These are phyloP conservation scores for Arabidopsis suecica DNA, from an alignment of 345 rosid species.

Conservation along the genomic window DNA sequence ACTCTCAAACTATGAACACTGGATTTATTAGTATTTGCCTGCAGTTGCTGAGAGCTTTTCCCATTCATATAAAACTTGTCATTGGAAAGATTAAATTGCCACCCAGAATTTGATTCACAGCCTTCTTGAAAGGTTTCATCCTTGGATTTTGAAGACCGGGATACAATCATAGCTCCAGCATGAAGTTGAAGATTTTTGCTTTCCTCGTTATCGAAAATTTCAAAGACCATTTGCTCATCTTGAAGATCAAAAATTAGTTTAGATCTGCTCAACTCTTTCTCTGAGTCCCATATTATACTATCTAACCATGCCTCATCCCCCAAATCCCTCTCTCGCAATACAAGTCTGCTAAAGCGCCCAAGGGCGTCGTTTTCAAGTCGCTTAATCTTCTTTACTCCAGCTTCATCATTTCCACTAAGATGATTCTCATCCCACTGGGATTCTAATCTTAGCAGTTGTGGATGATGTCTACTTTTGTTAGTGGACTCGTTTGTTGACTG, in stretches of 20 bases:
- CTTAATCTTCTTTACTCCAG: constrained; percentile 46
- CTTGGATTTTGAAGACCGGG: constrained; percentile 57
- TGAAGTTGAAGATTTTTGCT: constrained; percentile 71
- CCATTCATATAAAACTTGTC: constrained; percentile 90
- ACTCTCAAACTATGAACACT: constrained; percentile 73
- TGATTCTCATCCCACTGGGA: constrained; percentile 48
- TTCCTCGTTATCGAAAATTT: constrained; percentile 76
- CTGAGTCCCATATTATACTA: constrained; percentile 81
- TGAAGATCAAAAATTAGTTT: constrained; percentile 92
- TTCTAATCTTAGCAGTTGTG: constrained; percentile 89
- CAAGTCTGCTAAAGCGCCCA: constrained; percentile 57
- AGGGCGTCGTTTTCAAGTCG: constrained; percentile 49
- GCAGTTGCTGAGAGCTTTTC: constrained; percentile 86
- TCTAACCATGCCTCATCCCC: constrained; percentile 86
- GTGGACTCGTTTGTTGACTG: constrained; percentile 35
- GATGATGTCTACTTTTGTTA: constrained; percentile 60
- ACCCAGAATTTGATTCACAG: constrained; percentile 60
- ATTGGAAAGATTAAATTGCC: constrained; percentile 94
- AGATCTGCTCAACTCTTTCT: constrained; percentile 54
- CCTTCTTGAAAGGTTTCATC: constrained; percentile 54
- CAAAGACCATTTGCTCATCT: constrained; percentile 94
- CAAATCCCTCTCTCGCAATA: constrained; percentile 61
- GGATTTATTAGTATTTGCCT: constrained; percentile 76
- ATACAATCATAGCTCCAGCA: constrained; percentile 91
- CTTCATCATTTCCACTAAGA: constrained; percentile 47